phyloP scores from a whole-genome alignment of 2,329 filamentous ascomycete species.

The Colletotrichum sp. region DNA sequence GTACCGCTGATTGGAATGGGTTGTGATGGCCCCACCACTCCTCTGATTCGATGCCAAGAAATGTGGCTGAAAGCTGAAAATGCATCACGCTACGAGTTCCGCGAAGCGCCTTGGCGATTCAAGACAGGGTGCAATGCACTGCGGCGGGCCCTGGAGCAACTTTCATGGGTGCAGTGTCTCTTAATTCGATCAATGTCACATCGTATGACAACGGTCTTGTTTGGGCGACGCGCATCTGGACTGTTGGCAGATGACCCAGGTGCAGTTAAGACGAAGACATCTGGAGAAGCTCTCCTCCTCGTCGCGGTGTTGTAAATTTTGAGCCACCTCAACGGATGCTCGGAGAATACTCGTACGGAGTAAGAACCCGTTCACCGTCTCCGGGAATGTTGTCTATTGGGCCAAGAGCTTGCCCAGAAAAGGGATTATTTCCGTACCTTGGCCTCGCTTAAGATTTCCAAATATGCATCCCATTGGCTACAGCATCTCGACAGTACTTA shows the following conservation, averaged over 20 bases:
- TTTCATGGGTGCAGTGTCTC: not conserved
- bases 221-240: not conserved
- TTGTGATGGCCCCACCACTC: not conserved
- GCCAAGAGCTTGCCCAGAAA: not conserved
- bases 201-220: not conserved
- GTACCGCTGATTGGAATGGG: not conserved
- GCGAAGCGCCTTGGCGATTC: not conserved
- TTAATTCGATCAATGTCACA: not conserved
- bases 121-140: not conserved
- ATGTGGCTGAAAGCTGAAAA: not conserved
- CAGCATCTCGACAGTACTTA: not conserved
- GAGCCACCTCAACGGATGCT: not conserved
- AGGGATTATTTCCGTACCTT: not conserved
- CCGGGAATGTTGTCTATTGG: not conserved
- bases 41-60: not conserved
- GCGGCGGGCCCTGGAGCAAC: accelerated
- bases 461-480: not conserved
- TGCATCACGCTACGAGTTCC: not conserved
- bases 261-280: not conserved
- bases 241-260: not conserved
- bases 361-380: not conserved
- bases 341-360: not conserved
- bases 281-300: not conserved
- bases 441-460: not conserved
- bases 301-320: not conserved